Base-by-base conservation (phyloP, 108 stramenopile genomes). In the Chaetoceros muelleri region DNA sequence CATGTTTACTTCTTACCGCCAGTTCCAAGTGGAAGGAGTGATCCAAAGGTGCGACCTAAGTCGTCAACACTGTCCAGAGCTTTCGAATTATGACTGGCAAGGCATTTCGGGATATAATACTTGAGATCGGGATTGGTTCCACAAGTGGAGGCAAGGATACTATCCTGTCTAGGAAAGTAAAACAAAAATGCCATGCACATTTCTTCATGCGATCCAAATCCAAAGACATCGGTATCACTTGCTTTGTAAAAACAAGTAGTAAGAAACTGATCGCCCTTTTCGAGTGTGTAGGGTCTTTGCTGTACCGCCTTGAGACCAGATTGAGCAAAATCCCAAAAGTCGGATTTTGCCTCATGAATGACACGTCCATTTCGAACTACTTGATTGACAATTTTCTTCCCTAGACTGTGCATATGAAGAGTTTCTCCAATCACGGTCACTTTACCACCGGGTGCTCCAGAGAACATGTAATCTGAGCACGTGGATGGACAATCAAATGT, bases 161-260 rank as follows among this genome's bases (percentile, higher is more conserved):
- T n/a, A n/a, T 62, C 25, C 28, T 61, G 31, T 0, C 24, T 29
- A 19, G 77, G 77, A 48, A 74, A 78, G 46, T 78, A 78, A 51
- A 51, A 60, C 27, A 82, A 8, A 62, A 76, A 82, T 0, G 62
- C 53, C 18, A 76, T 67, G 53, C 81, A 82, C 81, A 82, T 82
- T 60, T 82, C 81, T n/a, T 82, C 71, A n/a, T 47, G 22, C 2
- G 64, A 63, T 0, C 53, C 57, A 7, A 64, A 19, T 46, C 72
- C 75, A 61, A 77, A 82, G 44, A 2, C 26, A 13, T 1, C 23
- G 0, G 31, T 53, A 19, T 73, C 67, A 16, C 21, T 46, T 26
- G 44, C 18, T 2, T 27, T 44, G 59, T 73, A 82, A 46, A 58
- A 66, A 56, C 81, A 82, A 17, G 65, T 52, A n/a, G 73, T 74